Evolutionary conservation across 768 basidiomycete species (phyloP), one percentile per base, ranked within the genome.

Genomic region (Termitomyces bulborhizus): DNA sequence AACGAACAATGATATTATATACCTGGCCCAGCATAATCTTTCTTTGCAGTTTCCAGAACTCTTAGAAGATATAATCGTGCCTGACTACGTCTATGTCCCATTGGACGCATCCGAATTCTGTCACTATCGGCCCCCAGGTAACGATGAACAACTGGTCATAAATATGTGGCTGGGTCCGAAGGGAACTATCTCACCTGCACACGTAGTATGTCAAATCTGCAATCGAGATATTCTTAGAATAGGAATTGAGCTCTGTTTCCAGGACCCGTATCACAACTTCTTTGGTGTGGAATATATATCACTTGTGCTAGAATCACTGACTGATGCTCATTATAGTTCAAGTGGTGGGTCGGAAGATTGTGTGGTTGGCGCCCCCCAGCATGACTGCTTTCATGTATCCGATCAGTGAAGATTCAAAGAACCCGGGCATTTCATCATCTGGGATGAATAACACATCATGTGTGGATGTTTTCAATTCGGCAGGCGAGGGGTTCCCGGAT

Each of bases 201-300:
- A 99, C 70, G 93, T 86, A 56, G 92, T 84, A 58, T 27, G 68
- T 63, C 40, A 57, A 53, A 43, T 54, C 21, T 56, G 43, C 27
- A 53, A 9, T 60, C 29, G 53, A 29, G 52, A 49, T 58, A 53
- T 21, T 21, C 34, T 54, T 52, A 46, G 31, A 48, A n/a, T 34
- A 58, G 43, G 31, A 50, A 44, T 46, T 46, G 27, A 42, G 11
- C 18, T 16, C 36, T 32, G 36, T 40, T 53, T 45, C 36, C 56
- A 96, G 93, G 96, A 99, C 65, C 95, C 95, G 3, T 97, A 86
- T 70, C 91, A 82, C 72, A 99, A 99, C 67, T 79, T 88, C 58
- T 98, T 91, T 67, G 84, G 93, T 93, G 69, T 40, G 57, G 32
- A 42, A 45, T 57, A 52, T 40, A 2, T 24, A 26, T 27, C 8